These are phyloP conservation scores for Gymnopilus junonius DNA, from an alignment of 768 basidiomycete species.

Conservation along the genomic window DNA sequence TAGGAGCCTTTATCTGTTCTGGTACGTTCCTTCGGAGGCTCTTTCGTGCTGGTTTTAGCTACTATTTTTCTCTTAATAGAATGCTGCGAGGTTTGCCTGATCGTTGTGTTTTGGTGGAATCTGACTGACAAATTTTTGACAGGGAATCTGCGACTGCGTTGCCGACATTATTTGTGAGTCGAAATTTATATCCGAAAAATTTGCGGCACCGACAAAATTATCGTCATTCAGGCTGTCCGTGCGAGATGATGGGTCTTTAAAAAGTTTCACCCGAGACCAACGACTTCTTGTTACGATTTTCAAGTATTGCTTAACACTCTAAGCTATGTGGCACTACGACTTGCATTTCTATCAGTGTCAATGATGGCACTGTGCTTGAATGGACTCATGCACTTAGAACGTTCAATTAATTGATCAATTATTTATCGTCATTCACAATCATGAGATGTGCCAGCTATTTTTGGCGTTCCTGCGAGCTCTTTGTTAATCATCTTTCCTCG, in stretches of 20 bases:
- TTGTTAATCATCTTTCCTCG: no score
- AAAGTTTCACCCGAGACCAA: no score
- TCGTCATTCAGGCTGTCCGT: constrained; percentile 14
- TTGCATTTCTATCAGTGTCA: no score
- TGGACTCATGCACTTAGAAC: no score
- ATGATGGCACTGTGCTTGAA: no score
- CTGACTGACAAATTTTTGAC: neutral
- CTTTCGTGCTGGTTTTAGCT: neutral
- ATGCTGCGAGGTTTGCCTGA: constrained; percentile 13
- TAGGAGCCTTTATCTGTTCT: constrained; percentile 15
- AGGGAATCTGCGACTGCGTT: constrained; percentile 18
- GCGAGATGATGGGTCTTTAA: constrained; percentile 21
- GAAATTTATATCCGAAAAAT: neutral
- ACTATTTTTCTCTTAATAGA: neutral
- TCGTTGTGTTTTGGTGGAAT: neutral
- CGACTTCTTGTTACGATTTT: no score
- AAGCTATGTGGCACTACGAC: no score
- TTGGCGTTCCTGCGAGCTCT: no score
- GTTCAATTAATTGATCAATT: no score
- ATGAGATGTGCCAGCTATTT: no score
- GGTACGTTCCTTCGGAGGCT: neutral
- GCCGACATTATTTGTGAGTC: constrained; percentile 20
- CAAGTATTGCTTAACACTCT: no score
- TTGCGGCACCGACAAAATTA: neutral
- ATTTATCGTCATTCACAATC: no score